phyloP scores from a whole-genome alignment of 2,329 filamentous ascomycete species.

The Arachnomyces sp. region DNA sequence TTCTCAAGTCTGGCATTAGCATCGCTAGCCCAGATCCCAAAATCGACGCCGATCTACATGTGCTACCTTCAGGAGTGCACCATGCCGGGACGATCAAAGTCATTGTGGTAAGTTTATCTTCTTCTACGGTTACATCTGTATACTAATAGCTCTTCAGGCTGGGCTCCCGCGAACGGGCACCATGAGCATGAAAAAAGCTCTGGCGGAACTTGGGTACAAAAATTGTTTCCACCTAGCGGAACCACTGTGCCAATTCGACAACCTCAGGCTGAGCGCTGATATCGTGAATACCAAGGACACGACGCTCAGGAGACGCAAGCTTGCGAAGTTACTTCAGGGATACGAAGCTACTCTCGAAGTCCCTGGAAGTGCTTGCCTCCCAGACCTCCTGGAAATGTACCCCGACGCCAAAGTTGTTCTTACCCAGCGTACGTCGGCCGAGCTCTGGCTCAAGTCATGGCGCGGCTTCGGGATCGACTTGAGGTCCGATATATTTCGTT shows the following conservation, averaged over 20 bases:
- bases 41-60: conserved; percentile 7
- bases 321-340: conserved; percentile 9
- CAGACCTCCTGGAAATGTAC: conserved; percentile 12
- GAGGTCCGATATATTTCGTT: conserved; percentile 12
- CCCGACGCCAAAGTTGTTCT: conserved; percentile 9
- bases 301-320: conserved; percentile 10
- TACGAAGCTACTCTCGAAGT: conserved; percentile 11
- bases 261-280: conserved; percentile 10
- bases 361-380: conserved; percentile 12
- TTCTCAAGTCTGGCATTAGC: conserved; percentile 8
- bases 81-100: conserved; percentile 9
- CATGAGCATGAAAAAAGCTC: conserved; percentile 13
- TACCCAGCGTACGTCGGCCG: conserved; percentile 9
- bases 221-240: conserved; percentile 10
- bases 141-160: conserved; percentile 6
- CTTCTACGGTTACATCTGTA: background rate
- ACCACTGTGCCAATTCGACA: conserved; percentile 12
- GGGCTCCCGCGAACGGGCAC: conserved; percentile 15
- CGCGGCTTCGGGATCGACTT: conserved; percentile 12
- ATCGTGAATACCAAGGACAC: conserved; percentile 13
- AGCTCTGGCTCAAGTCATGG: conserved; percentile 13
- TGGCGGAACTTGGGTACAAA: conserved; percentile 13
- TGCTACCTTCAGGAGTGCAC: conserved; percentile 5
- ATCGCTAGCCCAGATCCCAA: conserved; percentile 11
- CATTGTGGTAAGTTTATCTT: conserved; percentile 10